These are phyloP conservation scores for Glycine tomentella DNA, from an alignment of 306 rosid species.

Conservation along the genomic window DNA sequence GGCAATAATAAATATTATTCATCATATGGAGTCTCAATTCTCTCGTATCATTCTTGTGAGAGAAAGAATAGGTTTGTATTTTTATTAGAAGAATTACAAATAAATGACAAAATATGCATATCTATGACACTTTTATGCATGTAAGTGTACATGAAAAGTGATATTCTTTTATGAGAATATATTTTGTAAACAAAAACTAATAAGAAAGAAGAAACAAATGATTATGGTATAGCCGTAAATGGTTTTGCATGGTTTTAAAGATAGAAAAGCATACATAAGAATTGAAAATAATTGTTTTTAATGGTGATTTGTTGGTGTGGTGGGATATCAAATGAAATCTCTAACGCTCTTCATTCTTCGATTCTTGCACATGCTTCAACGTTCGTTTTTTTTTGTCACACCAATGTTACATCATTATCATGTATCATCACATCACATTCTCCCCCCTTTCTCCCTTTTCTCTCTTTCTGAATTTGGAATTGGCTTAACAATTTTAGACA, in stretches of 20 bases:
- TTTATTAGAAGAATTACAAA: too few species aligned
- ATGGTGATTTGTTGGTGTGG: too few species aligned
- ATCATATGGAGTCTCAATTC: too few species aligned
- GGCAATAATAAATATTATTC: too few species aligned
- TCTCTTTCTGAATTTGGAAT: slow-evolving; percentile 48
- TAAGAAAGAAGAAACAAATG: background rate
- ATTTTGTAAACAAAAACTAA: background rate
- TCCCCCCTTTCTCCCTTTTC: background rate
- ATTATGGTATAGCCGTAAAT: too few species aligned
- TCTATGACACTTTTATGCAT: too few species aligned
- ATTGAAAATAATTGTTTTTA: too few species aligned
- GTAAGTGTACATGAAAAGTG: background rate
- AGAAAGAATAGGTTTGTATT: too few species aligned
- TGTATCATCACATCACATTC: slow-evolving; percentile 22
- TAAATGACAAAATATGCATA: too few species aligned
- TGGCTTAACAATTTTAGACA: background rate
- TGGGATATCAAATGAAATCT: slow-evolving; percentile 36
- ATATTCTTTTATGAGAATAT: too few species aligned
- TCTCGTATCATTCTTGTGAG: too few species aligned
- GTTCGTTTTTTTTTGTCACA: slow-evolving; percentile 64
- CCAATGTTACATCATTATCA: slow-evolving; percentile 46
- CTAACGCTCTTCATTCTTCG: slow-evolving; percentile 49
- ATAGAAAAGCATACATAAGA: too few species aligned
- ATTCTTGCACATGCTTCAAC: slow-evolving; percentile 58
- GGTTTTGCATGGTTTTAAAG: background rate